A percentile compares a stretch with the other conserved stretches of the same genome.
phyloP scores from a whole-genome alignment of 352 stramenopile genomes.

The Thalassiosira sp. region DNA sequence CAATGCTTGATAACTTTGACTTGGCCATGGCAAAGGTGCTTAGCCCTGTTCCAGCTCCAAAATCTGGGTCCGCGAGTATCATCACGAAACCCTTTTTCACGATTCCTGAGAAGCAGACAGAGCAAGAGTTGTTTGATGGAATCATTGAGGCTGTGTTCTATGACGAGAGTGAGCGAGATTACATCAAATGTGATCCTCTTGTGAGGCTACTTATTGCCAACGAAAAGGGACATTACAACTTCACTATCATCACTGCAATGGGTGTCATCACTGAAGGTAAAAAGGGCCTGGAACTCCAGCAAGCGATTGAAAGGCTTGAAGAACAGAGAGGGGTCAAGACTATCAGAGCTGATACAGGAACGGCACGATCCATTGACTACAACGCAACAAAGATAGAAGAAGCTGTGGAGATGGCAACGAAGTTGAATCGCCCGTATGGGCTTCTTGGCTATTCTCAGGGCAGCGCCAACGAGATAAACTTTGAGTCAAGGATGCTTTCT shows the following conservation, averaged over 20 bases:
- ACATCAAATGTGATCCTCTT: conserved; percentile 71
- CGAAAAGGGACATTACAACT: conserved; percentile 77
- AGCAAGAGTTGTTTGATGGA: conserved; percentile 78
- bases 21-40: conserved; percentile 23
- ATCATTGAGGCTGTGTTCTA: conserved; percentile 84
- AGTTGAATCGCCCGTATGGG: conserved; percentile 69
- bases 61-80: conserved; percentile 2
- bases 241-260: conserved; percentile 82
- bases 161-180: conserved; percentile 65
- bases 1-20: conserved; percentile 28
- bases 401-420: conserved; percentile 67
- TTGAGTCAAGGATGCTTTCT: conserved; percentile 77
- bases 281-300: conserved; percentile 74
- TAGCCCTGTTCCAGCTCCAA: conserved; percentile 24
- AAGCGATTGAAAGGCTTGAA: conserved; percentile 70
- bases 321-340: conserved; percentile 70
- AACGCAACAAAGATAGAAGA: conserved; percentile 82
- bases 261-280: conserved; percentile 84
- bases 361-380: conserved; percentile 80
- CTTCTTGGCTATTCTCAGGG: conserved; percentile 83
- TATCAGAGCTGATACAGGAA: conserved; percentile 80
- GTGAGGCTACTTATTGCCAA: conserved; percentile 79
- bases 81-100: conserved; percentile 62
- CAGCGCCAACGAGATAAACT: conserved; percentile 80
- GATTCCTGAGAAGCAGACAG: conserved; percentile 54